Percentiles rank a stretch among this genome's conserved stretches.
These are phyloP conservation scores for Alisma plantagoaquatica DNA, from an alignment of 106 monocot species.

Conservation along the genomic window DNA sequence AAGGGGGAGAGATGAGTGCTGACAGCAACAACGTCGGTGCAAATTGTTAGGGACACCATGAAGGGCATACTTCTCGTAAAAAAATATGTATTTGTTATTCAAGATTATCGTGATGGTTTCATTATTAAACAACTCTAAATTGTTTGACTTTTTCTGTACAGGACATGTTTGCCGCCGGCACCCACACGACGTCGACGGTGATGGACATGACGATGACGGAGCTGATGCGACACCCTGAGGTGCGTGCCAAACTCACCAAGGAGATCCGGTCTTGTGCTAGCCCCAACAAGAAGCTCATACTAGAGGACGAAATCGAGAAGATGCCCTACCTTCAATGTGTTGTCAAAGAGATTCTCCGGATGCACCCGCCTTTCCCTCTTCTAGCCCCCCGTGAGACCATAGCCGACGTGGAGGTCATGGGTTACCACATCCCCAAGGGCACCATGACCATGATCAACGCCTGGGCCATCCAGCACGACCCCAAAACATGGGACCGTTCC, in stretches of 20 bases:
- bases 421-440: conserved; percentile 70
- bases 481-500: conserved; percentile 48
- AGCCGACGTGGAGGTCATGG: conserved; percentile 46
- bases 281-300: conserved; percentile 40
- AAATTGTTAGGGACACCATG: too few species aligned
- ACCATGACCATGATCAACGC: conserved; percentile 61
- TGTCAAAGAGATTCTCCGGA: conserved; percentile 70
- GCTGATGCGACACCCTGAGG: conserved; percentile 49
- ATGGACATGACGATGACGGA: conserved; percentile 88
- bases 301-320: conserved; percentile 52
- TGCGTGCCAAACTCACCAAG: conserved; percentile 46
- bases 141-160: too few species aligned
- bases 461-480: conserved; percentile 75
- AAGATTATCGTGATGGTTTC: too few species aligned
- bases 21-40: too few species aligned
- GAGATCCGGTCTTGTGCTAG: conserved; percentile 64
- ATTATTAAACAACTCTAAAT: too few species aligned
- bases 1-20: too few species aligned
- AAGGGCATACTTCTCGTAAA: too few species aligned
- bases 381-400: conserved; percentile 77
- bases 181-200: conserved; percentile 72
- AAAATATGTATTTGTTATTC: too few species aligned
- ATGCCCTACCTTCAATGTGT: conserved; percentile 67
- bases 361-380: conserved; percentile 80
- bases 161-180: conserved; percentile 90